Evolutionary conservation across 495 filamentous ascomycete genomes (phyloP), one percentile per base, ranked within the genome.

Genomic region (Xylaria telfairii): DNA sequence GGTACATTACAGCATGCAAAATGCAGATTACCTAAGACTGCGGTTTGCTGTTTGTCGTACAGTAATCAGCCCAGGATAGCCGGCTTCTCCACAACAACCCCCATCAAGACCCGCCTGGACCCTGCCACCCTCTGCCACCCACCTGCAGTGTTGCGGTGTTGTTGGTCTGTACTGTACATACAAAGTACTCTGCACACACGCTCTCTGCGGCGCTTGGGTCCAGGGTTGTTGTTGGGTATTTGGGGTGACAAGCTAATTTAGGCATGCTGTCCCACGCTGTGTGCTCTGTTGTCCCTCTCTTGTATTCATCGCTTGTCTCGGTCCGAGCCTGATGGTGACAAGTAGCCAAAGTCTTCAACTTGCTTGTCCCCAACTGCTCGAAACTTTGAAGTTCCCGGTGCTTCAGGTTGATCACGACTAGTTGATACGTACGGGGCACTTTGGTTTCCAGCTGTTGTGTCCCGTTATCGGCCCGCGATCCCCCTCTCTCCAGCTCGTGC

Each of bases 401-500:
- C 15, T 21, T 7, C 17, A 46, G 46, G 56, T 12, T 60, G 28
- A 9, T 60, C n/a, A n/a, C n/a, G n/a, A n/a, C n/a, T n/a, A n/a
- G n/a, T n/a, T n/a, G n/a, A n/a, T n/a, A n/a, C n/a, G n/a, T n/a
- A n/a, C n/a, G n/a, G n/a, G n/a, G n/a, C n/a, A n/a, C n/a, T n/a
- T n/a, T n/a, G n/a, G n/a, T 61, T 9, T 4, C 34, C 3, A 42
- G 59, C 21, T 26, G 21, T 5, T 42, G 59, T 61, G 37, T 61
- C 59, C 59, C 37, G 59, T 34, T 42, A 61, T 61, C 59, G 59
- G 59, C 59, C 59, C 37, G 21, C n/a, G n/a, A 41, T n/a, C 59
- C 32, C 59, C 59, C n/a, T 17, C 59, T 37, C 19, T 13, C 49
- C 47, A 8, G 21, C 9, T 49, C n/a, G 7, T 49, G n/a, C n/a